Evolutionary conservation across 2,329 filamentous ascomycete genomes (phyloP).

Genomic region (Akanthomyces dipterigenus): DNA sequence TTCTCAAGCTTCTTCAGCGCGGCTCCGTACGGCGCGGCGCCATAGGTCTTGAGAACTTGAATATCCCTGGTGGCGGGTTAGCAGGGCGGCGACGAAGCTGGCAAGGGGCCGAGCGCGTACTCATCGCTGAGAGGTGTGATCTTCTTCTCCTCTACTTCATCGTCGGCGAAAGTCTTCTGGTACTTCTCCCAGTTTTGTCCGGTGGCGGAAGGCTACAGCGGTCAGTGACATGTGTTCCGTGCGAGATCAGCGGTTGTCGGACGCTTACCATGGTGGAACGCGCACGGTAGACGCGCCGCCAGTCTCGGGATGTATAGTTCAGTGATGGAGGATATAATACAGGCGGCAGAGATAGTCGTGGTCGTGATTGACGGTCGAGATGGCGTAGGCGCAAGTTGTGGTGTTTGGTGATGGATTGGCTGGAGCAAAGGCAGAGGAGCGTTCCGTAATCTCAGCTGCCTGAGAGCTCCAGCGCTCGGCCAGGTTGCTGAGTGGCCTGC

Average conservation of each 20-base stretch:
- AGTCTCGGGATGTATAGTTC: background rate
- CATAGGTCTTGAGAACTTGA: slow-evolving; percentile 98
- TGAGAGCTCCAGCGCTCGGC: slow-evolving; percentile 30
- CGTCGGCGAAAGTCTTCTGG: slow-evolving; percentile 92
- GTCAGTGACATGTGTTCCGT: slow-evolving; percentile 20
- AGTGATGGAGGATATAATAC: background rate
- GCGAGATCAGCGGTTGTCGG: slow-evolving; percentile 11
- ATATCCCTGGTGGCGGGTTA: slow-evolving; percentile 65
- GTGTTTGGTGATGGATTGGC: slow-evolving; percentile 21
- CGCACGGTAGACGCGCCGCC: slow-evolving; percentile 21
- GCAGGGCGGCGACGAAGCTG: slow-evolving; percentile 16
- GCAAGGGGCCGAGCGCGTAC: slow-evolving; percentile 44
- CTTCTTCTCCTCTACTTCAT: slow-evolving; percentile 99
- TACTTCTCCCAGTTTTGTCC: slow-evolving; percentile 98
- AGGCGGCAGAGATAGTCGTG: background rate
- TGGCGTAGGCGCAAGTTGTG: slow-evolving; percentile 14
- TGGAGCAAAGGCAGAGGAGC: slow-evolving; percentile 28
- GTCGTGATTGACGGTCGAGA: background rate
- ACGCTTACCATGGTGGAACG: slow-evolving; percentile 37
- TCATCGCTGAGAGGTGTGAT: slow-evolving; percentile 95
- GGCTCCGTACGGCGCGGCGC: slow-evolving; percentile 88
- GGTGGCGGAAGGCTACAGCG: slow-evolving; percentile 79
- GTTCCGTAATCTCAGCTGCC: slow-evolving; percentile 37
- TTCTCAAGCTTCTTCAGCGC: slow-evolving; percentile 96
- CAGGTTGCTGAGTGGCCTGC: slow-evolving; percentile 16